Conservation (phyloP, 2,329 filamentous ascomycete species). For the Cadophora sp. region DNA sequence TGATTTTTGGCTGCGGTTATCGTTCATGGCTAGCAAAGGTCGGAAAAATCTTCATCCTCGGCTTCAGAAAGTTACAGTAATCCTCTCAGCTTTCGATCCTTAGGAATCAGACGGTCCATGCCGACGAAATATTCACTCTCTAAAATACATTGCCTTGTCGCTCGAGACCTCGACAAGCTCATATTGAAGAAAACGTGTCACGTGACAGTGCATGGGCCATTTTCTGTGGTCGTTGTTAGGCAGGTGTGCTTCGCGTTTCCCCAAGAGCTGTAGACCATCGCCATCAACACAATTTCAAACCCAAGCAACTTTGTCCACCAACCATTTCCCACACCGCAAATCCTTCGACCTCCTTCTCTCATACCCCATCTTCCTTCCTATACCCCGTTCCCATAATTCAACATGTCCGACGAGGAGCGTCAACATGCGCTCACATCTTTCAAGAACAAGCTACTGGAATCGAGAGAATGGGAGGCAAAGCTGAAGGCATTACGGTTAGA, state of each 20-base stretch:
- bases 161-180: background rate
- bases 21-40: no score
- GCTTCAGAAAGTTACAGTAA: no score
- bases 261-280: conserved; percentile 6
- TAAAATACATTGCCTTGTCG: no score
- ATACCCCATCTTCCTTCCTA: background rate
- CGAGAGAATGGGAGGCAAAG: conserved; percentile 98
- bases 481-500: conserved; percentile 92
- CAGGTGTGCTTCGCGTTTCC: conserved; percentile 26
- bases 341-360: background rate
- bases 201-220: conserved; percentile 3
- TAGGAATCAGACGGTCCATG: no score
- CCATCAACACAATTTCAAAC: conserved; percentile 25
- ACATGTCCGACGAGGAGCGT: conserved; percentile 57
- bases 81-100: no score
- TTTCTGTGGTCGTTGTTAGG: conserved; percentile 1
- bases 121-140: no score
- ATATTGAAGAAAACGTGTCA: background rate
- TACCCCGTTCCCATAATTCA: conserved; percentile 1
- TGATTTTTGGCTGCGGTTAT: no score
- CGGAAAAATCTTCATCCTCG: no score
- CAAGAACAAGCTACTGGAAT: conserved; percentile 86
- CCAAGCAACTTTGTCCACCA: background rate
- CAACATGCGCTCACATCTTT: conserved; percentile 77
- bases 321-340: background rate